Evolutionary conservation across 2,329 filamentous ascomycete species (phyloP).

Genomic region (Ilyonectria sp.): DNA sequence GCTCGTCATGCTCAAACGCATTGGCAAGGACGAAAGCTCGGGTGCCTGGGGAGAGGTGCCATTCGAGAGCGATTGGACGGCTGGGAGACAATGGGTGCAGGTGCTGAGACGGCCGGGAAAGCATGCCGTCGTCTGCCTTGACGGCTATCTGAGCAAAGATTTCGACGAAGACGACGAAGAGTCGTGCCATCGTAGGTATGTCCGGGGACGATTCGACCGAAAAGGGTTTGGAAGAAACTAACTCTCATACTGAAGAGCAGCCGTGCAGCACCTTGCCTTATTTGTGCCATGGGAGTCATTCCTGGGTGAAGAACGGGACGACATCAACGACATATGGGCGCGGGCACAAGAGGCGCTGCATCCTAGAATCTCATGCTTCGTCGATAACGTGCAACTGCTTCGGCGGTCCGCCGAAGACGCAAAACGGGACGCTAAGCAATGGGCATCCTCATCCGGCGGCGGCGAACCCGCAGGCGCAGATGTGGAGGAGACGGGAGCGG

Average conservation of each 20-base stretch:
- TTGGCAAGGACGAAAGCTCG: neutral
- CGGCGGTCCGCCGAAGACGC: conserved; percentile 5
- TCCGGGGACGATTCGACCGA: neutral
- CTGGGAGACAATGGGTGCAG: neutral
- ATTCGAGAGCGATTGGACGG: neutral
- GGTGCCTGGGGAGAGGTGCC: conserved; percentile 2
- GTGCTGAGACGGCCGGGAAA: too few relatives aligned
- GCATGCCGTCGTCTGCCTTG: too few relatives aligned
- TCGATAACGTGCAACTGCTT: neutral
- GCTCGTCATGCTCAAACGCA: neutral
- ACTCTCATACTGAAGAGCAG: neutral
- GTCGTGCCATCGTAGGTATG: neutral
- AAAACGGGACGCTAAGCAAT: conserved; percentile 6
- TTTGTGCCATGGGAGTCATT: neutral
- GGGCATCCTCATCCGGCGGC: neutral
- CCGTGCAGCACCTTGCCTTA: neutral
- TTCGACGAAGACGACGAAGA: neutral
- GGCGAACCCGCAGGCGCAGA: neutral
- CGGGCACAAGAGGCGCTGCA: neutral
- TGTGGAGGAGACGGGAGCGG: too few relatives aligned
- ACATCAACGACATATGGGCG: neutral
- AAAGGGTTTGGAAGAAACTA: neutral
- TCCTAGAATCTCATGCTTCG: neutral
- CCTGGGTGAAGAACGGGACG: neutral
- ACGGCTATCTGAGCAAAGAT: neutral